Percentiles rank a stretch among this genome's conserved stretches.
phyloP scores from a whole-genome alignment of 805 yeast species.

The Diddensiella santjacobensis region DNA sequence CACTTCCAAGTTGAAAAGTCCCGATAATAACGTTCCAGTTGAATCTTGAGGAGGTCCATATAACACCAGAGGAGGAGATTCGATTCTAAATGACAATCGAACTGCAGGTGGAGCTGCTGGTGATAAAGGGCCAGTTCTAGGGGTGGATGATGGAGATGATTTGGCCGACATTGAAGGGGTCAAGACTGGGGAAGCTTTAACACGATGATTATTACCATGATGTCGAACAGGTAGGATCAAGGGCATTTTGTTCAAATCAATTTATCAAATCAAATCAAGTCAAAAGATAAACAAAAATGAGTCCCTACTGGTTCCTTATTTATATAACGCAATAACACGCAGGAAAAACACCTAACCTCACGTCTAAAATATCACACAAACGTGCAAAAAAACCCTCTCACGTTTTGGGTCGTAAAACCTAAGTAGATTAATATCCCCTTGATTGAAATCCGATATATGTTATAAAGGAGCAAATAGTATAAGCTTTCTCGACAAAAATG shows the following conservation, averaged over 20 bases:
- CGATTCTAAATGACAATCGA: conserved; percentile 52
- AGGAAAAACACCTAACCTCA: too few species aligned
- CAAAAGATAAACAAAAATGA: neutral
- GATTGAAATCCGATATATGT: too few species aligned
- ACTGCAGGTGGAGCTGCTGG: conserved; percentile 14
- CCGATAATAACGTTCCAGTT: conserved; percentile 82
- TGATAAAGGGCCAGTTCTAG: conserved; percentile 10
- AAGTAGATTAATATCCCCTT: too few species aligned
- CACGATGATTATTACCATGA: neutral
- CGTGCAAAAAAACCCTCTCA: too few species aligned
- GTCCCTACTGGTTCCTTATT: too few species aligned
- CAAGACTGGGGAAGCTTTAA: conserved; percentile 1
- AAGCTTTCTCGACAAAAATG: too few species aligned
- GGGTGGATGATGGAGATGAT: conserved; percentile 2
- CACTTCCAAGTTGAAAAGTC: conserved; percentile 62
- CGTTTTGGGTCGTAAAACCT: too few species aligned
- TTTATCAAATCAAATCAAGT: neutral
- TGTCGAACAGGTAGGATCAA: neutral
- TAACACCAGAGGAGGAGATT: conserved; percentile 85
- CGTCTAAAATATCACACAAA: too few species aligned
- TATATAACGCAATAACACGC: too few species aligned
- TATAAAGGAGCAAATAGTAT: too few species aligned
- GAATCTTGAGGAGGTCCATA: conserved; percentile 78
- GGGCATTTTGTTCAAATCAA: conserved; percentile 1
- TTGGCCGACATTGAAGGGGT: neutral